Conservation (phyloP, 495 filamentous ascomycete genomes). For the Penicillium samsonianum region DNA sequence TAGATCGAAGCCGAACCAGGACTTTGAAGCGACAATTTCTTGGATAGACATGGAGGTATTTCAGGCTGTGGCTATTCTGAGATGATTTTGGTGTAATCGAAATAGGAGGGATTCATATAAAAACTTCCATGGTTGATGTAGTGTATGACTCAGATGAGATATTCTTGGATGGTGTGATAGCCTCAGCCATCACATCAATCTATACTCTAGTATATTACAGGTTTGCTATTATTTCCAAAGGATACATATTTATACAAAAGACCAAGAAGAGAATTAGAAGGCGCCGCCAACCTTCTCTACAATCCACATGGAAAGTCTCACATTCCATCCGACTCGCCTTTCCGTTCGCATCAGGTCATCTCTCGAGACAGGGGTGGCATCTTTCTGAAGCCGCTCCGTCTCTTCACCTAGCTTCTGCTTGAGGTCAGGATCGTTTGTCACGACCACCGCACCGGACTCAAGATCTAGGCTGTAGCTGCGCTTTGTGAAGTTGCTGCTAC, state of each 20-base stretch:
- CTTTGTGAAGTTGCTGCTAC: slow-evolving; percentile 95
- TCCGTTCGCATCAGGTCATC: slow-evolving; percentile 80
- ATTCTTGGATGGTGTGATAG: slow-evolving; percentile 4
- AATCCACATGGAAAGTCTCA: slow-evolving; percentile 90
- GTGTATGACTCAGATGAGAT: slow-evolving; percentile 1
- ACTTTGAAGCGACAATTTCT: slow-evolving; percentile 17
- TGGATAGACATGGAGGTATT: slow-evolving; percentile 1
- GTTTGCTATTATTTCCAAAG: slow-evolving; percentile 3
- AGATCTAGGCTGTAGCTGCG: slow-evolving; percentile 89
- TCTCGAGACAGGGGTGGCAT: slow-evolving; percentile 62
- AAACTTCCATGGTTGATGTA: background rate
- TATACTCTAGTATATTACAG: slow-evolving; percentile 7
- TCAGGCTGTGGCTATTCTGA: background rate
- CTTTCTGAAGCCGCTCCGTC: slow-evolving; percentile 72
- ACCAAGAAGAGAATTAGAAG: slow-evolving; percentile 43
- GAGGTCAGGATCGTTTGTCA: slow-evolving; percentile 74
- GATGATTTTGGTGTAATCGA: background rate
- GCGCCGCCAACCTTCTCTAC: slow-evolving; percentile 71
- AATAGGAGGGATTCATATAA: background rate
- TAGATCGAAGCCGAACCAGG: slow-evolving; percentile 44
- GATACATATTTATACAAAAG: slow-evolving; percentile 18
- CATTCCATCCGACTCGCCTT: slow-evolving; percentile 79
- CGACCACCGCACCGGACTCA: slow-evolving; percentile 80
- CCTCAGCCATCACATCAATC: background rate
- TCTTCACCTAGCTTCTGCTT: slow-evolving; percentile 75